Evolutionary conservation across 2,329 filamentous ascomycete species (phyloP), one percentile per base, ranked within the genome.

Genomic region (Botrytis galanthina): DNA sequence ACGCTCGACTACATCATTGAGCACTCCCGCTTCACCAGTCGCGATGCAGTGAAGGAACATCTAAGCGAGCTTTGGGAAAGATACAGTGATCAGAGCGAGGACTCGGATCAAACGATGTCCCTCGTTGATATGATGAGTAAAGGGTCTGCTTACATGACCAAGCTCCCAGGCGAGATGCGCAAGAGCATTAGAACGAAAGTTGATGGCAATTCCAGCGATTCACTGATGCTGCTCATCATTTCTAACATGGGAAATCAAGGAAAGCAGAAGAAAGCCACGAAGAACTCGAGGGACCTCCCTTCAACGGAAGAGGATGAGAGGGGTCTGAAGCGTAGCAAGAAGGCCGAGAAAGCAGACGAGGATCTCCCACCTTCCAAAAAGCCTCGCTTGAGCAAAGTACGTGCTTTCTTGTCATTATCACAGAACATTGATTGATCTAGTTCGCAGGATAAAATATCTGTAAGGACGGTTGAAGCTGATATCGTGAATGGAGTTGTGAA

Each of bases 71-170:
- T 64, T 64, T 71, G 59, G 69, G 18, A 18, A 63, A 42, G 37
- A 26, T 71, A 61, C 6, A 8, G 20, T 18, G 14, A n/a, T 22
- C 37, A 32, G 14, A 37, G 16, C 22, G n/a, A 46, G n/a, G 20
- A 70, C 44, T 10, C 37, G 9, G 12, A 62, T 3, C 51, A 35
- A 12, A 10, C 37, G 1, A 61, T 26, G 16, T 2, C 16, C 9
- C 16, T 44, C 1, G 12, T 20, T 26, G 29, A 64, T 29, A 54
- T 71, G 26, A 2, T 71, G 7, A 64, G 18, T 26, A 71, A 48
- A 48, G 69, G 69, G 20, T 71, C 69, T 26, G 37, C 59, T 29
- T 71, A 29, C 20, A 63, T 71, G 69, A 22, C 42, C 10, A 62
- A 42, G 2, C 69, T 71, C 3, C 51, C 67, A n/a, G 54, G 8